These are phyloP conservation scores for Prorocentrum cordatum DNA, from an alignment of 169 alveolate genomes.

Conservation along the genomic window DNA sequence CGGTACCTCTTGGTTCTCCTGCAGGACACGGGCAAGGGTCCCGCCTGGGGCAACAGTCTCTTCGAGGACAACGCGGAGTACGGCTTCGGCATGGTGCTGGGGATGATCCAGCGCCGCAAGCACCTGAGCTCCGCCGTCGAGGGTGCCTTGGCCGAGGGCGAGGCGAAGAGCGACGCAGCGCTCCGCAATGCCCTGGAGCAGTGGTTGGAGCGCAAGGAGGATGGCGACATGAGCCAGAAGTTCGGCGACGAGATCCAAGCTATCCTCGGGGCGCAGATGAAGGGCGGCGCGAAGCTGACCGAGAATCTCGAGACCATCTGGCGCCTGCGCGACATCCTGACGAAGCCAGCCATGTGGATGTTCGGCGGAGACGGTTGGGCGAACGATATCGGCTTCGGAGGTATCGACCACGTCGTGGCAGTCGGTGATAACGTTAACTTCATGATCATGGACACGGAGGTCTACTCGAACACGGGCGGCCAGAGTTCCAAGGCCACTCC, in stretches of 20 bases:
- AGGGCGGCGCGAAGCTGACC: neutral
- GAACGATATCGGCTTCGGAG: slow-evolving; percentile 75
- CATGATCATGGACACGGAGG: slow-evolving; percentile 42
- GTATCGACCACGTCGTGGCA: slow-evolving; percentile 75
- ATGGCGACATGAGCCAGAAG: neutral
- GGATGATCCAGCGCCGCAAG: slow-evolving; percentile 19
- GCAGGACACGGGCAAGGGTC: slow-evolving; percentile 71
- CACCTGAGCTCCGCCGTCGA: slow-evolving; percentile 6
- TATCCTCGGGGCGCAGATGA: neutral
- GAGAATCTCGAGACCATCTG: neutral
- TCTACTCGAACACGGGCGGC: slow-evolving; percentile 77
- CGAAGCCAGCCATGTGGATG: slow-evolving; percentile 66
- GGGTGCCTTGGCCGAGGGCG: too few relatives aligned
- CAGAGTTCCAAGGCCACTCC: slow-evolving; percentile 76
- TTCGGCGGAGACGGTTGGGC: slow-evolving; percentile 67
- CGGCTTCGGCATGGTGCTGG: slow-evolving; percentile 75
- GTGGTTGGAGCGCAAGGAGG: slow-evolving; percentile 53
- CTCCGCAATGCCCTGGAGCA: slow-evolving; percentile 38
- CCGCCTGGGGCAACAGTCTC: slow-evolving; percentile 78
- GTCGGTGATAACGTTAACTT: neutral
- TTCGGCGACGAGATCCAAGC: neutral
- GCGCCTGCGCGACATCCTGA: neutral
- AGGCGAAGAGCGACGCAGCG: too few relatives aligned
- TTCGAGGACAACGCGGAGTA: slow-evolving; percentile 79
- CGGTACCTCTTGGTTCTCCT: too few relatives aligned